phyloP scores from a whole-genome alignment of 2,329 filamentous ascomycete species.

The Stachybotrys echinatus region DNA sequence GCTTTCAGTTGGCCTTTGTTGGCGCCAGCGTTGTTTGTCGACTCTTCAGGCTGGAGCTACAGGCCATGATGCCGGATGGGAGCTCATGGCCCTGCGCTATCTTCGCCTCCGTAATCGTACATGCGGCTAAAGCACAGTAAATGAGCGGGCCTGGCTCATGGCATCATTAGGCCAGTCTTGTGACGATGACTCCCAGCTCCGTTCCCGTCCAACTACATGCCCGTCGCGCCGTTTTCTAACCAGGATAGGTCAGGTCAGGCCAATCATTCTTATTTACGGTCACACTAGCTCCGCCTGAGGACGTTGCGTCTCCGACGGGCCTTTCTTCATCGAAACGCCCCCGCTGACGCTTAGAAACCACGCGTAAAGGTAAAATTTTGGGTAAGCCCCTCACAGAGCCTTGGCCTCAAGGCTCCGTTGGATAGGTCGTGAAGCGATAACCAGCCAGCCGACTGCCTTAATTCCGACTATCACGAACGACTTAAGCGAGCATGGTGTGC shows the following conservation, averaged over 20 bases:
- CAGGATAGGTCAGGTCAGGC: not conserved
- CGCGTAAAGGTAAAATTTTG: no score
- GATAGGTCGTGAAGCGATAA: no score
- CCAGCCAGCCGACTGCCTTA: no score
- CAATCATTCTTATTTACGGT: not conserved
- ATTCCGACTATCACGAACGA: no score
- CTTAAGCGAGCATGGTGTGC: no score
- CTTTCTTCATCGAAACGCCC: not conserved
- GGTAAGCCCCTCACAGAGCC: no score
- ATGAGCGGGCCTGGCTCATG: not conserved
- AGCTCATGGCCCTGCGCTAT: no score
- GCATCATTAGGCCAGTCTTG: not conserved
- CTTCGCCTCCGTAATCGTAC: not conserved
- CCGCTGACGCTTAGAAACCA: not conserved
- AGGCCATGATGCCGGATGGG: no score
- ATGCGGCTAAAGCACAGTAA: not conserved
- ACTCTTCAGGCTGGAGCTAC: no score
- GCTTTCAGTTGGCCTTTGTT: no score
- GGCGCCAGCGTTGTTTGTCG: no score
- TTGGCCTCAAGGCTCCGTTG: no score
- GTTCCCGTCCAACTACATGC: not conserved
- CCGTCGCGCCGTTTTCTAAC: not conserved
- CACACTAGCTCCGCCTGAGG: not conserved
- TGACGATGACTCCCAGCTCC: not conserved
- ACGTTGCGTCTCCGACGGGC: not conserved